phyloP scores from a whole-genome alignment of 2,329 filamentous ascomycete genomes.

The Curvularia sp. region DNA sequence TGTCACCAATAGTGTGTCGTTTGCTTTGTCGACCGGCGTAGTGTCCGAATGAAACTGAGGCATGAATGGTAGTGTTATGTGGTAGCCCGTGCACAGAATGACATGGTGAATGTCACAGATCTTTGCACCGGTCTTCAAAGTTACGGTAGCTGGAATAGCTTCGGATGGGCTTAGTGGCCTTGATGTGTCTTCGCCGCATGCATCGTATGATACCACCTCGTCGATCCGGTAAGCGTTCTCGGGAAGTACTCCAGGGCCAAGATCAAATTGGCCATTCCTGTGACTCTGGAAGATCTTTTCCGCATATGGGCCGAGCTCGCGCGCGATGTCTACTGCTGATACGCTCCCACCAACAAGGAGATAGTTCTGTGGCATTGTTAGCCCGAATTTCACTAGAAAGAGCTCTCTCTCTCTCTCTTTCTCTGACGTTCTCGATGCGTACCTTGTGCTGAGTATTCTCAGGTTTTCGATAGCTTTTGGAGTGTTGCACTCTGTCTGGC shows the following conservation, averaged over 20 bases:
- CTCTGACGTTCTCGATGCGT: no score
- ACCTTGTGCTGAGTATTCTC: slow-evolving; percentile 59
- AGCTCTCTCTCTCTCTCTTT: no score
- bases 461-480: slow-evolving; percentile 59
- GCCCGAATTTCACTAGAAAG: not conserved
- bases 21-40: slow-evolving; percentile 55
- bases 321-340: slow-evolving; percentile 62
- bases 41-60: slow-evolving; percentile 58
- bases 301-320: slow-evolving; percentile 57
- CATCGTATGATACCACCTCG: slow-evolving; percentile 59
- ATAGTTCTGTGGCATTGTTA: slow-evolving; percentile 50
- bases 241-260: slow-evolving; percentile 62
- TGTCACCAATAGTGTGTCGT: slow-evolving; percentile 64
- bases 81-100: slow-evolving; percentile 72
- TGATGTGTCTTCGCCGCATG: not conserved
- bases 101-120: slow-evolving; percentile 66
- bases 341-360: slow-evolving; percentile 64
- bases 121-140: slow-evolving; percentile 60
- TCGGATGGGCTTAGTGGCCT: slow-evolving; percentile 25
- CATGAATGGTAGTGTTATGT: slow-evolving; percentile 71
- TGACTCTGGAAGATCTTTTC: slow-evolving; percentile 62
- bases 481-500: slow-evolving; percentile 58
- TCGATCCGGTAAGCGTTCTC: slow-evolving; percentile 60
- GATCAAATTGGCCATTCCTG: slow-evolving; percentile 66
- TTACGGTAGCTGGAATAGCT: slow-evolving; percentile 59